Evolutionary conservation across 2,329 filamentous ascomycete species (phyloP).

Genomic region (Fusarium sp.): DNA sequence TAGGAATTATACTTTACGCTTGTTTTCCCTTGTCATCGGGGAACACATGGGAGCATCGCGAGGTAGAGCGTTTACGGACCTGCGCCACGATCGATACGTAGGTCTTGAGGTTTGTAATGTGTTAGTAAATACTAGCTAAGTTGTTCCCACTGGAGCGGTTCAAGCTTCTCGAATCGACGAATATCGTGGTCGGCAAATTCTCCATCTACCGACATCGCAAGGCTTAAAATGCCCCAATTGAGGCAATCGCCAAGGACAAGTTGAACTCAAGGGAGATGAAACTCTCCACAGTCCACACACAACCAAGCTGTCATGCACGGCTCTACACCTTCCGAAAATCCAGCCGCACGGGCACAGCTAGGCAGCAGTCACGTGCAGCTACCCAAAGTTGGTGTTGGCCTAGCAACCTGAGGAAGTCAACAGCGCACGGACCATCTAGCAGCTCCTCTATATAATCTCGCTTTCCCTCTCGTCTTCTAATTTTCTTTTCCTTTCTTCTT

Average conservation of each 20-base stretch:
- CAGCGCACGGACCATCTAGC: slow-evolving; percentile 6
- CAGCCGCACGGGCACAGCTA: neutral
- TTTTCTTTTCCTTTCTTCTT: slow-evolving; percentile 57
- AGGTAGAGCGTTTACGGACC: neutral
- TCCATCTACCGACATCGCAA: neutral
- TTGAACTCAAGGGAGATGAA: slow-evolving; percentile 19
- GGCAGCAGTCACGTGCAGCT: slow-evolving; percentile 1
- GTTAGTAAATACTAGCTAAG: slow-evolving; percentile 9
- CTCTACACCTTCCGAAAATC: neutral
- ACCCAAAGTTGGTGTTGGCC: neutral
- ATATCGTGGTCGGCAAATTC: neutral
- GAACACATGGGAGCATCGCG: neutral
- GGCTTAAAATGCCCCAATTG: neutral
- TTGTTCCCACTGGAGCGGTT: neutral
- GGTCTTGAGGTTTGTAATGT: neutral
- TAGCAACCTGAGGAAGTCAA: neutral
- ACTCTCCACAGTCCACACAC: slow-evolving; percentile 4
- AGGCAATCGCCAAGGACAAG: slow-evolving; percentile 7
- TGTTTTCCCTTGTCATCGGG: neutral
- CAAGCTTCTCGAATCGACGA: neutral
- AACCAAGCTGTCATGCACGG: neutral
- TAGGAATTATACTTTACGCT: slow-evolving; percentile 13
- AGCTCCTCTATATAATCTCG: slow-evolving; percentile 49
- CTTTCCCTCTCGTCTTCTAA: slow-evolving; percentile 29
- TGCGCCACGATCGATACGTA: slow-evolving; percentile 11